Evolutionary conservation across 2,329 filamentous ascomycete genomes (phyloP), one percentile per base, ranked within the genome.

Genomic region (Colletotrichum sp.): DNA sequence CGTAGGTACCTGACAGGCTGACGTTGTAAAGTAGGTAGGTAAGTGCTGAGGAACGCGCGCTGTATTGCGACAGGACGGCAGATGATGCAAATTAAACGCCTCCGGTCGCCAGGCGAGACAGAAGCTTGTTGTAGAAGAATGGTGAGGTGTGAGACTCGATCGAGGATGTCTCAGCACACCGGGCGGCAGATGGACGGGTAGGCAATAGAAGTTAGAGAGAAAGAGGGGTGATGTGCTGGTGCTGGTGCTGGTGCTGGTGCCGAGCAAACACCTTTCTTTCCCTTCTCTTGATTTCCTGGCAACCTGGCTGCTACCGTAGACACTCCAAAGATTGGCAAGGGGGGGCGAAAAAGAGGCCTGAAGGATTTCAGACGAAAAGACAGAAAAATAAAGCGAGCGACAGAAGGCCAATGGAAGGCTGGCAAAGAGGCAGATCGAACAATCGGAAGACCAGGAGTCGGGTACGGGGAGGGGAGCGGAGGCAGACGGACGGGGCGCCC

Each of bases 11-110:
- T 52, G 12, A 24, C 24, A 24, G 24, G 24, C 24, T 24, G 24
- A 18, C 61, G 38, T 14, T 28, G 16, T 36, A 63, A 21, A 7
- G 34, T 28, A 21, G n/a, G 13, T 14, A 8, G 30, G 61, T n/a
- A 21, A 21, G 32, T 32, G n/a, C 16, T 48, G 48, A 59, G 73
- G 69, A 75, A 69, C 64, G 64, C 58, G 73, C 58, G 64, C 64
- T 34, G 63, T 63, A 73, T 73, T 69, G 58, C 58, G 69, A 73
- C 48, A 69, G n/a, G 43, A 69, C 48, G 36, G 26, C 30, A 55
- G 43, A 64, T 65, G 69, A 73, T 75, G 69, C 64, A 62, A 75
- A 61, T 69, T 59, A 58, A 73, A 69, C 58, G 70, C 70, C 64
- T 67, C 36, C 38, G 58, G 16, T 69, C 69, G 43, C 69, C 58